phyloP scores from a whole-genome alignment of 352 stramenopile genomes.

The Paralagenidium karlingii region DNA sequence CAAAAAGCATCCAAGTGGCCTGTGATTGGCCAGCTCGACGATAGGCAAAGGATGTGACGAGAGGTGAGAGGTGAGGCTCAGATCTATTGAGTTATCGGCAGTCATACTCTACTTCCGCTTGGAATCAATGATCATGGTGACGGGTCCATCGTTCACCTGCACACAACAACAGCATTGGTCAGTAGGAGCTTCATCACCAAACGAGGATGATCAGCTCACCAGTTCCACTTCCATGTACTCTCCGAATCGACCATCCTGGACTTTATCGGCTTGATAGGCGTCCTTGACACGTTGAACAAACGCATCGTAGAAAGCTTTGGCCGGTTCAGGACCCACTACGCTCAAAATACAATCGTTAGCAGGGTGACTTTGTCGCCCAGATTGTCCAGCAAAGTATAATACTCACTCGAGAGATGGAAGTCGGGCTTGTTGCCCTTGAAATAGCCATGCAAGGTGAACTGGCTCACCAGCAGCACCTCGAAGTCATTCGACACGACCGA shows the following conservation, averaged over 20 bases:
- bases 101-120: constrained; percentile 21
- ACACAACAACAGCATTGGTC: background rate
- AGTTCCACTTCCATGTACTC: constrained; percentile 82
- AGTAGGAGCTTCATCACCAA: background rate
- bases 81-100: background rate
- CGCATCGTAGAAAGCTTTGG: constrained; percentile 63
- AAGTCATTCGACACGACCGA: constrained; percentile 48
- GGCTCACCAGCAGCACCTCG: constrained; percentile 78
- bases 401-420: constrained; percentile 73
- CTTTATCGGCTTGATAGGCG: constrained; percentile 42
- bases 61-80: no score
- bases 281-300: constrained; percentile 58
- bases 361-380: background rate
- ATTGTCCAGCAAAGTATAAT: background rate
- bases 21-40: no score
- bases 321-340: constrained; percentile 44
- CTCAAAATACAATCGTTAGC: background rate
- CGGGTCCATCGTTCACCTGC: constrained; percentile 69
- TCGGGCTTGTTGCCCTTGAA: constrained; percentile 79
- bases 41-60: no score
- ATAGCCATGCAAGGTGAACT: constrained; percentile 78
- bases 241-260: constrained; percentile 67
- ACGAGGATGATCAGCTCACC: constrained; percentile 14
- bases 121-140: constrained; percentile 79
- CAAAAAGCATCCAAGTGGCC: no score